Base-by-base conservation (phyloP, 352 stramenopile species). In the Blastocystis hominis region DNA sequence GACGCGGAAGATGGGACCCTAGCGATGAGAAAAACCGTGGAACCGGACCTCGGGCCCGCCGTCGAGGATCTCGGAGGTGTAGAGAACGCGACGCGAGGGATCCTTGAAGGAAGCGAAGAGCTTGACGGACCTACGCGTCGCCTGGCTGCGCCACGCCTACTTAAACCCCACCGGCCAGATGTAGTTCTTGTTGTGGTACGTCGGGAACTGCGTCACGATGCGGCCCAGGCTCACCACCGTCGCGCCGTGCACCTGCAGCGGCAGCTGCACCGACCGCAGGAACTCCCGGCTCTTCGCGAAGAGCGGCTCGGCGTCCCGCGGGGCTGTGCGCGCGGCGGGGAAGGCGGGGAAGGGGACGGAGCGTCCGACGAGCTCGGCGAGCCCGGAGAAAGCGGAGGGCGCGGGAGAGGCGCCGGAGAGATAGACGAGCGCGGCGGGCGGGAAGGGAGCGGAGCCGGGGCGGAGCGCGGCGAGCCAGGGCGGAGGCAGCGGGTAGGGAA, bases 141-240 rank as follows among this genome's bases (percentile, higher is more conserved):
- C 47, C 15, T 20, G 9, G 20, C 9, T 9, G 42, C 9, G 3
- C 9, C 30, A 40, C 30, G 7, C 13, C 15, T 9, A 76, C 10
- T 76, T 38, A 44, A 55, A 76, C 6, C 66, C 66, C 15, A 76
- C 47, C 15, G 66, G 66, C 66, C 66, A 76, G n/a, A 76, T 76
- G 24, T 47, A 76, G 15, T 76, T 38, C 42, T 38, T 36, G 24
- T 54, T 30, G 54, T 76, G 66, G 47, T 76, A 76, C 7, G 13
- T 61, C 17, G 42, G 42, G 13, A 9, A 76, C 6, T 44, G 9
- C 36, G 66, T 76, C 5, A 59, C 36, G 15, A 76, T 44, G 5
- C 24, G 10, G 7, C 66, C 66, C 42, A 76, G n/a, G 54, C 42
- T 36, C 15, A 38, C 7, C 66, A 76, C 42, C 6, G 36, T 81